Evolutionary conservation across 805 yeast species (phyloP), one percentile per base, ranked within the genome.

Genomic region (Limtongia smithiae): DNA sequence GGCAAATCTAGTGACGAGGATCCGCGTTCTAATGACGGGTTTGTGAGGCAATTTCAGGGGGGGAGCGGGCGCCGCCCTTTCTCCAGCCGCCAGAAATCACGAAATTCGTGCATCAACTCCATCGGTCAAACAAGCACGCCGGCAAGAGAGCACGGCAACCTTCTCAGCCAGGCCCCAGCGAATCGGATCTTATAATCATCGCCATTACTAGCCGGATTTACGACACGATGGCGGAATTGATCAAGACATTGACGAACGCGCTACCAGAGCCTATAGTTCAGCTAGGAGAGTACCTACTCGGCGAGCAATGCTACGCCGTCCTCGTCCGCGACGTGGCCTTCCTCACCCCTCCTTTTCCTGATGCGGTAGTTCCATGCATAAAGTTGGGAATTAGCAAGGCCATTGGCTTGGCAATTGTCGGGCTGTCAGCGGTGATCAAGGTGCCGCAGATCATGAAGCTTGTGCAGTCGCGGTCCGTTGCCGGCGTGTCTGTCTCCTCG

Each of bases 361-460:
- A 22, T 20, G 37, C 37, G 14, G 11, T 37, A 18, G 20, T 22
- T 12, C 56, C 57, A 7, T 62, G 70, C 28, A 42, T 68, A 15
- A 61, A 63, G 33, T 51, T 50, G 9, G 67, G 68, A 15, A 39
- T 70, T 20, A 57, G 70, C 9, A 67, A 67, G 45, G 59, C 67
- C 1, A 44, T 72, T 21, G 66, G 72, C 22, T 44, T 68, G 31
- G 73, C 68, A 4, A 68, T 72, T 28, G 64, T 72, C 34, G 56
- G 62, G 1, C 60, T 67, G 40, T 65, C 74, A 2, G 64, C 72
- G 2, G 57, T 70, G 18, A 67, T 71, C 34, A 72, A 72, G 51
- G 54, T 73, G 1, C 76, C 77, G 6, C 76, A 73, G 57, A 67
- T 72, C 40, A n/a, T 63, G 9, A 59, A 64, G 37, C 62, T 72